Evolutionary conservation across 768 basidiomycete species (phyloP), one percentile per base, ranked within the genome.

Genomic region (Mycena vulgaris): DNA sequence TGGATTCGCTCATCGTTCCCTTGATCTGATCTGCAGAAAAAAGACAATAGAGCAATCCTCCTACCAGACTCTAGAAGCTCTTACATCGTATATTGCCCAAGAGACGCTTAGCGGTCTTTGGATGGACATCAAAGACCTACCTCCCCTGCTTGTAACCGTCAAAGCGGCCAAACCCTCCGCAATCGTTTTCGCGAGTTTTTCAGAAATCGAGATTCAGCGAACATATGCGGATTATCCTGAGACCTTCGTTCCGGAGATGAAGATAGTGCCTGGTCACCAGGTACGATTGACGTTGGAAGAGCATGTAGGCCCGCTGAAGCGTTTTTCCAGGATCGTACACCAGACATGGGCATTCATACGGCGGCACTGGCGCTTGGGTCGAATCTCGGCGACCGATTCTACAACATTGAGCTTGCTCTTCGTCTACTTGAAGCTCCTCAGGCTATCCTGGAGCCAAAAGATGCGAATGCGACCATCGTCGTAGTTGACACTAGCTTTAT

Each of bases 371-470:
- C 95, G 0, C 79, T 99, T 1, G 97, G 97, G 0, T 93, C 96
- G 5, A 99, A 99, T 76, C 85, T 98, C 0, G 96, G 95, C 0
- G 95, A 98, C 80, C 85, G 93, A 8, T 92, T 95, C 71, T 86
- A 85, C 27, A 93, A 98, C 77, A 93, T 99, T 71, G 92, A 93
- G 74, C 81, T 83, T 39, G 95, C 97, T 0, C 83, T 98, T 9
- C 87, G 89, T 21, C 78, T 92, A 23, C 85, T 98, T 6, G 93
- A 95, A 75, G 75, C 79, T 16, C 88, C 88, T 0, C 71, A 72
- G 30, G 73, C 76, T 16, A 66, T 84, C 14, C 51, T 84, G 16
- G 74, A 73, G 35, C 48, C 77, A 0, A 70, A 69, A 16, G 69
- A 79, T 35, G 79, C 78, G 0, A 73, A 73, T 30, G 78, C 86